phyloP scores from a whole-genome alignment of 176 grass and related monocot species.

The Saccharum spontaneum region DNA sequence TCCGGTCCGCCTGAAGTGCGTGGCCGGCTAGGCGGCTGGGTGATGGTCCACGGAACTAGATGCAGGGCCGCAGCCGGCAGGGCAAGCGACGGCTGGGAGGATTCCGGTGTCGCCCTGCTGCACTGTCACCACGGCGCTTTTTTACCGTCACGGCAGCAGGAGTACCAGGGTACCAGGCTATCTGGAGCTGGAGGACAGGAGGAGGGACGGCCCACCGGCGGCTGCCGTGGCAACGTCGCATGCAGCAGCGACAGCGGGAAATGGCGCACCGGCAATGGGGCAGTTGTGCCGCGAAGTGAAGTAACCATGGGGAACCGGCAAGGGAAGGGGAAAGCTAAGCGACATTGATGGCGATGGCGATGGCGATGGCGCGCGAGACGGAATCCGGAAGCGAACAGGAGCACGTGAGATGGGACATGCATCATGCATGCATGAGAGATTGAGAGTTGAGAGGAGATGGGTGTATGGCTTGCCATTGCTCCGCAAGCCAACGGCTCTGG shows the following conservation, averaged over 20 bases:
- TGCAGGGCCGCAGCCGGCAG: neutral
- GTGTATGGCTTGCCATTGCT: neutral
- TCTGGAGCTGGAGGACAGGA: neutral
- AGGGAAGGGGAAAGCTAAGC: neutral
- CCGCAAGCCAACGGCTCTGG: neutral
- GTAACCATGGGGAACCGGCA: neutral
- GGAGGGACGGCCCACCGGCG: neutral
- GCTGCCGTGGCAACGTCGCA: neutral
- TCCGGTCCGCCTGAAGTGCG: neutral
- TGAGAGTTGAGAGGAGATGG: too few species aligned
- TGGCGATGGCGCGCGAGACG: too few species aligned
- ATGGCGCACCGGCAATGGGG: neutral
- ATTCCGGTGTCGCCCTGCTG: neutral
- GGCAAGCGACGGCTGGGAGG: neutral
- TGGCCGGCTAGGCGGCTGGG: neutral
- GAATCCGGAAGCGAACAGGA: neutral
- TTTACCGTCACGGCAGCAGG: neutral
- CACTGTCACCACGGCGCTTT: neutral
- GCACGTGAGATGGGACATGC: constrained; percentile 15
- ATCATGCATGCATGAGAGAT: neutral
- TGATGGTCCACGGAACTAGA: neutral
- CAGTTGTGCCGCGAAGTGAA: neutral
- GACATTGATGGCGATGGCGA: neutral
- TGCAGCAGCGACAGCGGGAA: neutral
- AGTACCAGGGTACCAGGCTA: neutral